Evolutionary conservation across 352 stramenopile genomes (phyloP), one percentile per base, ranked within the genome.

Genomic region (Peronospora belbahrii): DNA sequence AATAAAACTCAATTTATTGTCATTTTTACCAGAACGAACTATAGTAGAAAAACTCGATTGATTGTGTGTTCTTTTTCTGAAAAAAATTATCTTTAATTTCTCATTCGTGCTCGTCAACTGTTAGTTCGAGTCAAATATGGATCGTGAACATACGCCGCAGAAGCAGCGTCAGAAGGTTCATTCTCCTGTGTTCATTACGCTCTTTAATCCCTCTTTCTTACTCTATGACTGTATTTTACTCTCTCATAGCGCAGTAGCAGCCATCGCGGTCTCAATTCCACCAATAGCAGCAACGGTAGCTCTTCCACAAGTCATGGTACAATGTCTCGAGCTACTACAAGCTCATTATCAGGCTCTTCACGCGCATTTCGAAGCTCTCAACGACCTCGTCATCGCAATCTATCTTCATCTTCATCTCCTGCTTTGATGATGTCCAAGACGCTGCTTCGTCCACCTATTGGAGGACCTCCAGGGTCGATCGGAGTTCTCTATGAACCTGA

Each of bases 161-260:
- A 85, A 85, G 66, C 75, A 87, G 73, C 72, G 75, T 9, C 72
- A 85, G 45, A 83, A 85, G 72, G 75, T 85, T 37, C 41, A 58
- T 15, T 8, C 14, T 48, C 1, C 36, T 33, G 6, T 17, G 6
- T n/a, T 18, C 31, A 24, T 7, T 1, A 25, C 25, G 7, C 19
- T 6, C 13, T 13, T 40, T 20, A 22, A 6, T 6, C 0, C 34
- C 5, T 30, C 6, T 10, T 0, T 38, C 34, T 49, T 11, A 30
- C 34, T 25, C 48, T 39, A 4, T 7, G 34, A 17, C 6, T 40
- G 18, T 50, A n/a, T 14, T 14, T 40, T n/a, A 32, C 25, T 40
- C 10, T 10, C 15, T 20, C 56, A n/a, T 50, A 73, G 39, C 60
- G 69, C 32, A 59, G 66, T 14, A 44, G 41, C 34, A 63, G 33